Base-by-base conservation (phyloP, 1,139 yeast species). In the Hanseniaspora sp. region DNA sequence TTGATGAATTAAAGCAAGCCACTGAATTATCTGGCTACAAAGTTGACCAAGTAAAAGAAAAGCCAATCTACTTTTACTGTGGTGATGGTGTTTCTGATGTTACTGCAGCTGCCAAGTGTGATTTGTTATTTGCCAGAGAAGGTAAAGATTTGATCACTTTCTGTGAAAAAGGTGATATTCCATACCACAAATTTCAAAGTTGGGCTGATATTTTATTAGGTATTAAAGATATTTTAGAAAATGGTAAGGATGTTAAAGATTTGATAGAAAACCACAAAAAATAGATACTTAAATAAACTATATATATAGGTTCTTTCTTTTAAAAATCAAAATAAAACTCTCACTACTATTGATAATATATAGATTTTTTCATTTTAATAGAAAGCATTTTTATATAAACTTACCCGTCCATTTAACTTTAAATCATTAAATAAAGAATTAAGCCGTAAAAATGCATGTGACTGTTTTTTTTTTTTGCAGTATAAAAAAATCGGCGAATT, bases 11-110 rank as follows among this genome's bases (percentile, higher is more conserved):
- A n/a, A 51, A 51, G 23, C 41, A 51, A 45, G 54, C 54, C 15
- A 51, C 54, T 39, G 54, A 51, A 33, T 39, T 51, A n/a, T 51
- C 54, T 31, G 54, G 54, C 34, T 51, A 79, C 64, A 77, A 71
- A 62, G 58, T 59, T 47, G 74, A 68, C 61, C 66, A 58, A 59
- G 71, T 67, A 67, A 70, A 71, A 56, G 63, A 67, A 31, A 71
- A 77, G 57, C 88, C 92, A 11, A 72, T 74, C 46, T 74, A 88
- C 62, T 86, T 90, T 67, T 92, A 92, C 73, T 86, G 95, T 65
- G 98, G 98, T 56, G 98, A 92, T 67, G 99, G 99, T 58, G 96
- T 92, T 33, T 83, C 95, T 55, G 99, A 92, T 68, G 74, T 92
- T 61, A 80, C 88, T 58, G 98, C 98, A 30, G 97, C 97, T 35